Base-by-base conservation (phyloP, 345 rosid genomes). In the Clausena lansium region DNA sequence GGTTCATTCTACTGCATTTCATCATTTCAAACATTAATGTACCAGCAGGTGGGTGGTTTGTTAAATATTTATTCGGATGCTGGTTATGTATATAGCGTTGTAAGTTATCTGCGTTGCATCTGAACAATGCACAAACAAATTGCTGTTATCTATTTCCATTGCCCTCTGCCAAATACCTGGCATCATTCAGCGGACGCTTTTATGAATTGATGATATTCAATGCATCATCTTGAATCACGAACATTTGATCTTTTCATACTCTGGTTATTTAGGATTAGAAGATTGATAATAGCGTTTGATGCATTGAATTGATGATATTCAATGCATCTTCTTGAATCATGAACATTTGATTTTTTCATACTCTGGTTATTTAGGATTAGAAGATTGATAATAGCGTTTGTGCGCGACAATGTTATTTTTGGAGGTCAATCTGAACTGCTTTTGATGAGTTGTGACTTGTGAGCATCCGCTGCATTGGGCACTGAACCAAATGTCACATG, bases 61-160 rank as follows among this genome's bases (percentile, higher is more conserved):
- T 67, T 70, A 60, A 50, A 28, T 55, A 39, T 76, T 45, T 41
- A 72, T 63, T 41, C 35, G 30, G 78, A 70, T 71, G 76, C 45
- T 76, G 71, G 57, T 74, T 67, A 64, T 71, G 80, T 83, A 78
- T 25, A 85, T 82, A 83, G 57, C 22, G 22, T 52, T 52, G 7
- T 52, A 14, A 15, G 22, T 71, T 70, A 38, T 74, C 47, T 15
- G 27, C 57, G 36, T 36, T 79, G 67, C 75, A 79, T 58, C 54
- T 22, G 71, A 71, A 78, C 58, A 28, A n/a, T 68, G 36, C 60
- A 69, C 59, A 69, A 39, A 70, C 60, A 66, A 7, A 32, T 63
- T 50, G 66, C 73, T 68, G 47, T 69, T 65, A 33, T 65, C 55
- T 17, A 73, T 62, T 69, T 66, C 75, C 25, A 58, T 13, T 28